Evolutionary conservation across 495 filamentous ascomycete genomes (phyloP).

Genomic region (Talaromyces stipitatus): DNA sequence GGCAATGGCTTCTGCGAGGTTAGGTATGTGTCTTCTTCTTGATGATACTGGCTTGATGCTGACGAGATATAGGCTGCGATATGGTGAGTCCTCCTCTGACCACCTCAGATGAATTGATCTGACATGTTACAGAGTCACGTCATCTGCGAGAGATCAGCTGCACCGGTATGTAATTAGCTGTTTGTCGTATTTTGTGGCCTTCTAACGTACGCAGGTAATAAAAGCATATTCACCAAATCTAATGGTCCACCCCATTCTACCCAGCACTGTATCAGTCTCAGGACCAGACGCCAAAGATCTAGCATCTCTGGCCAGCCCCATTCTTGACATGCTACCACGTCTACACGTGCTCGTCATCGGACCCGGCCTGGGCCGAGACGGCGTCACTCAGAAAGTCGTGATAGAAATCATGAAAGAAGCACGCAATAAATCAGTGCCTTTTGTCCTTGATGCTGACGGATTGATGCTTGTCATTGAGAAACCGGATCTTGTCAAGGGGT

Average conservation of each 20-base stretch:
- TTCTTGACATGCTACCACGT: conserved; percentile 73
- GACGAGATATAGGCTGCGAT: conserved; percentile 53
- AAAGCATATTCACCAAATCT: conserved; percentile 97
- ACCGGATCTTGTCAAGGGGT: conserved; percentile 73
- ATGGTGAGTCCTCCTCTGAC: conserved; percentile 45
- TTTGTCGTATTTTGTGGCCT: too few relatives aligned
- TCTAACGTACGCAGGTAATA: conserved; percentile 51
- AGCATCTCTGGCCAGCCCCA: conserved; percentile 55
- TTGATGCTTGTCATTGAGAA: conserved; percentile 65
- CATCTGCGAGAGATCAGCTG: conserved; percentile 86
- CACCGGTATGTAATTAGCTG: conserved; percentile 31
- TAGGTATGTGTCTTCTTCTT: conserved; percentile 43
- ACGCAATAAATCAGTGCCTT: conserved; percentile 60
- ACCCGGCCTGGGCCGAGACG: conserved; percentile 83
- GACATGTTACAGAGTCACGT: conserved; percentile 67
- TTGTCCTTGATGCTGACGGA: conserved; percentile 91
- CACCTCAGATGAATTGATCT: neutral
- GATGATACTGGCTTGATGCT: neutral
- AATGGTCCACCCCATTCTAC: conserved; percentile 97
- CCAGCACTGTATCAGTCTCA: conserved; percentile 48
- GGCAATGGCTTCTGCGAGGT: conserved; percentile 84
- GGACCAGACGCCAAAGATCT: conserved; percentile 37
- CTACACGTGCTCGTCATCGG: conserved; percentile 93
- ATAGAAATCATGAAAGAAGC: conserved; percentile 74
- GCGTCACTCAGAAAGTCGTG: conserved; percentile 82